Percentiles rank a stretch among this genome's conserved stretches.
Evolutionary conservation across 2,329 filamentous ascomycete genomes (phyloP).

Genomic region (Cladosporium sp.): DNA sequence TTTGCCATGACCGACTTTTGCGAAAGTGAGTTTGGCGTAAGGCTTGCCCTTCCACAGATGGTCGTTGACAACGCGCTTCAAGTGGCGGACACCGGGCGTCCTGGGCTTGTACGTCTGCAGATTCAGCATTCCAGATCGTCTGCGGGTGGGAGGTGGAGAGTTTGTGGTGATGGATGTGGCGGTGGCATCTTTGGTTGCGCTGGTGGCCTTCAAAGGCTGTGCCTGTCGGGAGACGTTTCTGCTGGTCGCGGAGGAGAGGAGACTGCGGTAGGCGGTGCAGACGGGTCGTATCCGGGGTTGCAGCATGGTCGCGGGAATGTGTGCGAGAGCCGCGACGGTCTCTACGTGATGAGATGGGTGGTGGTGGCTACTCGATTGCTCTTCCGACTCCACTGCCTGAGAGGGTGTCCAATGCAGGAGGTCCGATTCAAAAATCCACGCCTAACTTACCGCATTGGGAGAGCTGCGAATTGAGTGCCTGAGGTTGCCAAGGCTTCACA

Average conservation of each 20-base stretch:
- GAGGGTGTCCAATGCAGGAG: neutral
- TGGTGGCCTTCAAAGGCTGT: conserved; percentile 18
- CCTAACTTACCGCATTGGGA: neutral
- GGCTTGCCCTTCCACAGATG: conserved; percentile 95
- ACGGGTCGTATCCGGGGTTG: conserved; percentile 59
- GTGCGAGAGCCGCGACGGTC: conserved; percentile 3
- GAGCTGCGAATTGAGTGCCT: neutral
- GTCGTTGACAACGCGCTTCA: conserved; percentile 89
- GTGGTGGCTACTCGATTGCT: neutral
- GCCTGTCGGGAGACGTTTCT: conserved; percentile 46
- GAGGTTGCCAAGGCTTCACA: no score
- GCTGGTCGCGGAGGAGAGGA: conserved; percentile 44
- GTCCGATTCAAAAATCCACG: neutral
- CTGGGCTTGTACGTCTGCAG: conserved; percentile 89
- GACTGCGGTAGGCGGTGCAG: conserved; percentile 47
- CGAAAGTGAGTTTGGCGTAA: conserved; percentile 75
- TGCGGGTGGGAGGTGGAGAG: conserved; percentile 28
- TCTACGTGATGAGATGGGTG: neutral
- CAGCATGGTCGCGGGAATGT: conserved; percentile 50
- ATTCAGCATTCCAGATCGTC: conserved; percentile 30
- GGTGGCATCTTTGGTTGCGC: conserved; percentile 24
- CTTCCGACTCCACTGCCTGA: no score
- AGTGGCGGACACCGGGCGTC: conserved; percentile 87
- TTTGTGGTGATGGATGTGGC: conserved; percentile 27
- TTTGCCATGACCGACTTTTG: conserved; percentile 88